Base-by-base conservation (phyloP, 306 rosid species). In the Abrus precatorius region DNA sequence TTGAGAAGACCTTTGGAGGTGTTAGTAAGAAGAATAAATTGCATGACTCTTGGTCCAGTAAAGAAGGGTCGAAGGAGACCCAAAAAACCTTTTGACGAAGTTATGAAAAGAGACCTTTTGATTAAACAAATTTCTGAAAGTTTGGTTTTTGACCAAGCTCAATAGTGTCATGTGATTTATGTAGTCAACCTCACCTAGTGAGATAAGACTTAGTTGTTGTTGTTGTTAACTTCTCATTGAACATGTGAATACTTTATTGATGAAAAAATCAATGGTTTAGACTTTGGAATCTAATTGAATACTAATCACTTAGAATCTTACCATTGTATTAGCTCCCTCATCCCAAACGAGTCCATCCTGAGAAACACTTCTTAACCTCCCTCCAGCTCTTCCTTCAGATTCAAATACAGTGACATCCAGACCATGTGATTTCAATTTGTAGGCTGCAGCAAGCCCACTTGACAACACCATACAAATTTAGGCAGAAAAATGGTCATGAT, bases 271-370 rank as follows among this genome's bases (percentile, higher is more conserved):
- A 84, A 56, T 20, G 13, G 34, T 38, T 73, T 55, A 30, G 56
- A 55, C 32, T 56, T 40, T 54, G 34, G 29, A 45, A 47, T 38
- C 79, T 74, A n/a, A 68, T 70, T 52, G 53, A 80, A 55, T 36
- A 47, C 33, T 28, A 6, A 28, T 72, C 43, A 38, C 27, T 52
- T 76, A 67, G 44, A 67, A 77, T 64, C 32, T 77, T 88, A 92
- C 98, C 99, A 95, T 93, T 78, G 97, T 93, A 87, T 93, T 95
- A 20, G 98, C 99, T 78, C 98, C 98, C 86, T 90, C 98, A 63
- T 93, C 97, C 99, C 99, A 95, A 73, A 93, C 71, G 32, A 93
- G 82, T 66, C 94, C 98, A 84, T 90, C 85, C 69, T 3, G 88
- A 47, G 93, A 90, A 76, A 91, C 87, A 78, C 91, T 95, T 87